phyloP scores from a whole-genome alignment of 352 stramenopile species.

The Phytophthora meadii region DNA sequence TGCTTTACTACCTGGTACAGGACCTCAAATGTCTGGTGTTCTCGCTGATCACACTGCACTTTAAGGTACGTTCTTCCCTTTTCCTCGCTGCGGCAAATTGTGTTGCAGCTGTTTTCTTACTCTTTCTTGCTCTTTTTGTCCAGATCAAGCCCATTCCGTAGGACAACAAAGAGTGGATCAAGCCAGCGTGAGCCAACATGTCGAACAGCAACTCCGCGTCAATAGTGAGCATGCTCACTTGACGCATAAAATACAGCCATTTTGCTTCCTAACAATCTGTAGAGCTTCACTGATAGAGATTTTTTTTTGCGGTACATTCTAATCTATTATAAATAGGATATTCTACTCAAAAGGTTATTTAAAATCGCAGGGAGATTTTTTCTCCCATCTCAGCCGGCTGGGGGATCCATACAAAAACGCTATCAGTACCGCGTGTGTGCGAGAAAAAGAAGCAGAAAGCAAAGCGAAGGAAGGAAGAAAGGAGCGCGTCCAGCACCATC shows the following conservation, averaged over 20 bases:
- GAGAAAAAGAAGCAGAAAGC: conserved; percentile 31
- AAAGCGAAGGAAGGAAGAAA: conserved; percentile 38
- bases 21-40: conserved; percentile 98
- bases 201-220: conserved; percentile 11
- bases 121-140: conserved; percentile 16
- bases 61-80: conserved; percentile 80
- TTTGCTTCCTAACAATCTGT: background rate
- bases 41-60: conserved; percentile 97
- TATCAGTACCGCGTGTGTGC: conserved; percentile 32
- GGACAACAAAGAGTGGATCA: conserved; percentile 16
- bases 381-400: conserved; percentile 37
- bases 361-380: conserved; percentile 28
- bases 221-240: conserved; percentile 3
- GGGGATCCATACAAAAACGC: conserved; percentile 39
- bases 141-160: conserved; percentile 96
- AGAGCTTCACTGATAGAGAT: too few relatives aligned
- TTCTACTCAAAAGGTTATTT: too few relatives aligned
- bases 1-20: conserved; percentile 98
- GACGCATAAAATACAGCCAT: conserved; percentile 15
- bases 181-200: conserved; percentile 12
- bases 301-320: too few relatives aligned
- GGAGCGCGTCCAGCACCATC: conserved; percentile 21
- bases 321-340: too few relatives aligned
- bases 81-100: background rate
- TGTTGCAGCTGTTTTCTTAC: conserved; percentile 25